Percentiles rank a stretch among this genome's conserved stretches.
These are phyloP conservation scores for Rhizopogon sp. DNA, from an alignment of 768 basidiomycete genomes.

Conservation along the genomic window DNA sequence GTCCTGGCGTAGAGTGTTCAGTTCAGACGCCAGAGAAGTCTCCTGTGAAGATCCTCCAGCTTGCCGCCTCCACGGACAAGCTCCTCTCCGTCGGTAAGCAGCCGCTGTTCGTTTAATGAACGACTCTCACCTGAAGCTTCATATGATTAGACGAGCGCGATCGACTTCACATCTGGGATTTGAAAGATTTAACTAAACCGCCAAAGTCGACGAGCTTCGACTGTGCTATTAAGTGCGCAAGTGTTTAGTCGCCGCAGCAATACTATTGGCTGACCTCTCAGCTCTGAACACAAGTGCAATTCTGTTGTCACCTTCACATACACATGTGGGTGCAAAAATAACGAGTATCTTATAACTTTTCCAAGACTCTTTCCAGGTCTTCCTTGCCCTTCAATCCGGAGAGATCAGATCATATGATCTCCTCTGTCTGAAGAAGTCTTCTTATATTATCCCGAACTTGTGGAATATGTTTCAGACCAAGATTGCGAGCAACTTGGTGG, in stretches of 20 bases:
- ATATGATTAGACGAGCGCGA: constrained; percentile 43
- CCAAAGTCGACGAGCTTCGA: constrained; percentile 46
- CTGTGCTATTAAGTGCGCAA: constrained; percentile 32
- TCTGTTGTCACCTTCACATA: constrained; percentile 61
- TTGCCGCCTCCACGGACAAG: constrained; percentile 48
- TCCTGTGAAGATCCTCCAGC: constrained; percentile 56
- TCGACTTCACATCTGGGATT: constrained; percentile 57
- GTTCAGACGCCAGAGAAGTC: constrained; percentile 41
- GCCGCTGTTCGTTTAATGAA: neutral
- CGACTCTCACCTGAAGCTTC: neutral
- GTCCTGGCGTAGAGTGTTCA: constrained; percentile 54
- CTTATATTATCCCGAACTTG: constrained; percentile 66
- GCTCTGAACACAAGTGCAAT: constrained; percentile 35
- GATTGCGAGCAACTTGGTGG: neutral
- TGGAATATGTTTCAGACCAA: constrained; percentile 53
- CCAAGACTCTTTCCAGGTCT: constrained; percentile 27
- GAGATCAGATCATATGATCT: constrained; percentile 75
- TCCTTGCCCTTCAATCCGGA: constrained; percentile 47
- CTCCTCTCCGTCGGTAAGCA: constrained; percentile 59
- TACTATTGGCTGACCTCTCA: neutral
- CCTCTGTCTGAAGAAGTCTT: constrained; percentile 59
- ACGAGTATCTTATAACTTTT: constrained; percentile 2
- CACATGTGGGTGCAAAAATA: constrained; percentile 50
- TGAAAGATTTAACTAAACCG: constrained; percentile 48
- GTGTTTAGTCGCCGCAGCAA: neutral